Evolutionary conservation across 495 filamentous ascomycete genomes (phyloP), one percentile per base, ranked within the genome.

Genomic region (Lasiosphaeria miniovina): DNA sequence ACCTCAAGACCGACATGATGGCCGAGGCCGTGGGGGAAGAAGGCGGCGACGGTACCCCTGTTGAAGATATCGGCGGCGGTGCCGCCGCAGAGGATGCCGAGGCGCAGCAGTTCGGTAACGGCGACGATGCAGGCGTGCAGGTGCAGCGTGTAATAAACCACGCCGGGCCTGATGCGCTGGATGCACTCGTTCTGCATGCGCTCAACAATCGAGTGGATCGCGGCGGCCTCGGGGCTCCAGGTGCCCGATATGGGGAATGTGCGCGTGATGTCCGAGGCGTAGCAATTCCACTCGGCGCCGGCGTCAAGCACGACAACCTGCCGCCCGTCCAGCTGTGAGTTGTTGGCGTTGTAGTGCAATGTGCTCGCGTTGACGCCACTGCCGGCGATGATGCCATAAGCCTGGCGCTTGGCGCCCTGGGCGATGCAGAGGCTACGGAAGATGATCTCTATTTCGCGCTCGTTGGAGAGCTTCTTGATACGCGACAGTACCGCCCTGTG

Each of bases 1-100:
- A 90, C 88, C 70, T 98, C 93, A 14, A 98, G 80, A 0, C 93
- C 93, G 38, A 96, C 77, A 70, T 96, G 90, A 71, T 98, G 92
- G 10, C 90, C 90, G 12, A 93, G 77, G 2, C 93, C 93, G 71
- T 98, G 93, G 3, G 93, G 93, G 74, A 96, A 95, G 75, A 96
- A 98, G 0, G 89, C 87, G 33, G 82, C 77, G 4, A 84, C 84
- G 24, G 86, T 90, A 36, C 92, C 88, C 3, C 84, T 82, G 41
- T 75, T 63, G 51, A 84, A 80, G 59, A 95, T 86, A 59, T 92
- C 90, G 3, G 80, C 75, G 6, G 75, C 77, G 0, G 74, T 80
- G 4, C 86, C 88, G 46, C 79, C 76, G 38, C 74, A 70, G 4
- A 86, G 62, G 45, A 98, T 80, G 10, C 90, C 90, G 7, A 98